These are phyloP conservation scores for Neonectria magnoliae DNA, from an alignment of 2,329 filamentous ascomycete genomes.

Conservation along the genomic window DNA sequence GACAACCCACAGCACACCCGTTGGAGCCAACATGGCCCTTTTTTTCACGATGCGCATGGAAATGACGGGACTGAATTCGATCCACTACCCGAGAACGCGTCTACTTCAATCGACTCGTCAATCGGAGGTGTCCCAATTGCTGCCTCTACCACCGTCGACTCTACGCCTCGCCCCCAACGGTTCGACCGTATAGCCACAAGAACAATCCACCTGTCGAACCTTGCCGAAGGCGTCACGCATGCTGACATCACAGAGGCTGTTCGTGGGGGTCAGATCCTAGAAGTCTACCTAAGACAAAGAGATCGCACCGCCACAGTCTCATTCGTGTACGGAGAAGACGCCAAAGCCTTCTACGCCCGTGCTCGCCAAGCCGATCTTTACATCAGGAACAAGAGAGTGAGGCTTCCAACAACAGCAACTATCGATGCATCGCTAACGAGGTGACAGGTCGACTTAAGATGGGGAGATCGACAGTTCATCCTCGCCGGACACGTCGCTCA, in stretches of 20 bases:
- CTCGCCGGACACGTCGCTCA: conserved; percentile 70
- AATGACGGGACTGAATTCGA: not conserved
- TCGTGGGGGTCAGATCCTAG: conserved; percentile 76
- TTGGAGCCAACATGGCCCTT: not conserved
- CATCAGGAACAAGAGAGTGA: conserved; percentile 73
- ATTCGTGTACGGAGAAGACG: conserved; percentile 72
- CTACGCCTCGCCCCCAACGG: not conserved
- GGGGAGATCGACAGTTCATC: conserved; percentile 77
- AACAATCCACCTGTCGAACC: conserved; percentile 70
- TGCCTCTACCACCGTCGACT: not conserved
- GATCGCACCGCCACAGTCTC: conserved; percentile 74
- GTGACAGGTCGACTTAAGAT: conserved; percentile 72
- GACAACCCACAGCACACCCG: not conserved
- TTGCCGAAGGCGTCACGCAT: conserved; percentile 71
- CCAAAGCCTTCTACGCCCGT: conserved; percentile 72
- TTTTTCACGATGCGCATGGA: not conserved
- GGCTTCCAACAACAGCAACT: conserved; percentile 33
- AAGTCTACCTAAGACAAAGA: conserved; percentile 69
- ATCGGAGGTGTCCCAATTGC: not conserved
- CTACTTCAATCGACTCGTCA: conserved; percentile 1
- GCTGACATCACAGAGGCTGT: conserved; percentile 72
- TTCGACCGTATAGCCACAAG: conserved; percentile 56
- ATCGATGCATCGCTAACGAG: not conserved
- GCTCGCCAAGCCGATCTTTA: conserved; percentile 73
- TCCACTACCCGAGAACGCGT: not conserved